Evolutionary conservation across 768 basidiomycete genomes (phyloP), one percentile per base, ranked within the genome.

Genomic region (Cyclocybe cylindracea): DNA sequence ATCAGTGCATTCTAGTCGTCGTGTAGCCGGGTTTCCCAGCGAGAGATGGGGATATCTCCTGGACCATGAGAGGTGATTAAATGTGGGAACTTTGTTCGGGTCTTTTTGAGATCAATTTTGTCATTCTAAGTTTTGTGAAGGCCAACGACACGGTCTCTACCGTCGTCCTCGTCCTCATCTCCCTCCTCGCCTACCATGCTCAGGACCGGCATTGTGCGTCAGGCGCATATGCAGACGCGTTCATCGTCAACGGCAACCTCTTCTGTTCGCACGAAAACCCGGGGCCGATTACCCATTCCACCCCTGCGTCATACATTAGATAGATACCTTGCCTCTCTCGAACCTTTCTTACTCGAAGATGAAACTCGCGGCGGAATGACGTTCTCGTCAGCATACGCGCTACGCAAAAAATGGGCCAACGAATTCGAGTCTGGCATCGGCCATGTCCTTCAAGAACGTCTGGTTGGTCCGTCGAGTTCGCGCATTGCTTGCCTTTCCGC

Each of bases 201-300:
- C 39, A 61, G 64, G 50, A 53, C 59, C 34, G 44, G 48, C 41
- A 41, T 62, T 31, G 50, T 53, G 31, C 58, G 59, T 40, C 57
- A 61, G 7, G 53, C 50, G 2, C 57, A 55, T 5, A 58, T 67
- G 53, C 52, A 51, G 10, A 46, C 45, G 41, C 58, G 62, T 14
- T 61, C 63, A 24, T 57, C 51, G 31, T 63, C 61, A 29, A 59
- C 61, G 11, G 51, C 55, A n/a, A 31, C 53, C 4, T 32, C 58
- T 6, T 34, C 54, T 14, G 44, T 61, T 34, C 64, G 63, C 13
- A 51, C 66, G 1, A 63, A 66, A 53, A 57, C 53, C 0, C 66
- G 91, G 33, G 87, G 87, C 9, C 84, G 91, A 50, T 76, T 97
- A 8, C 95, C 95, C 1, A 81, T 97, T 3, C 94, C 94, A 13